Conservation (phyloP, 2,329 filamentous ascomycete genomes). For the Thielaviopsis cerberus region DNA sequence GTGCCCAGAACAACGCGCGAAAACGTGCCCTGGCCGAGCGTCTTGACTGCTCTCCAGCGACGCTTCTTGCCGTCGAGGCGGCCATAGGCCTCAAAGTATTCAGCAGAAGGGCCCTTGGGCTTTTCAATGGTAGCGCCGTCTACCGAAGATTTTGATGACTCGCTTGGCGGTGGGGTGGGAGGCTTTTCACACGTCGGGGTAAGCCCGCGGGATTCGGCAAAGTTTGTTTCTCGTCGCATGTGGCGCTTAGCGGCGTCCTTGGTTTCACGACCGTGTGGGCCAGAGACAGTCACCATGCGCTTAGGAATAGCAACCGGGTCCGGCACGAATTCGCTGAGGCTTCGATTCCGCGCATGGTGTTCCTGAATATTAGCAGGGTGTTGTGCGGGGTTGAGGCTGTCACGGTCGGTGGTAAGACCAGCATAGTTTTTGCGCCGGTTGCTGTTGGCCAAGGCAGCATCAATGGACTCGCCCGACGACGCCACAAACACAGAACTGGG, state of each 20-base stretch:
- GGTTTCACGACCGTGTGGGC: conserved; percentile 30
- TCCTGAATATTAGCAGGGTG: conserved; percentile 7
- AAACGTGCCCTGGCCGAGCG: conserved; percentile 84
- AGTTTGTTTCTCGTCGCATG: conserved; percentile 57
- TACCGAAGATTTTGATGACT: conserved; percentile 35
- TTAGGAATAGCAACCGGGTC: conserved; percentile 50
- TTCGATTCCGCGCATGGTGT: conserved; percentile 53
- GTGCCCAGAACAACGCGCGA: conserved; percentile 86
- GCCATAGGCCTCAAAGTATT: conserved; percentile 53
- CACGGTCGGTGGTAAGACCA: conserved; percentile 18
- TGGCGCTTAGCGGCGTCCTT: conserved; percentile 23
- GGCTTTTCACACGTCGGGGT: conserved; percentile 39
- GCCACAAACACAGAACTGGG: conserved; percentile 28
- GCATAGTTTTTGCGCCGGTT: conserved; percentile 40
- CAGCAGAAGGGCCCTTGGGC: conserved; percentile 25
- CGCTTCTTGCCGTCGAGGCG: conserved; percentile 50
- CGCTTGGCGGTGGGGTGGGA: conserved; percentile 69
- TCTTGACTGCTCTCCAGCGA: conserved; percentile 60
- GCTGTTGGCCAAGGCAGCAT: conserved; percentile 31
- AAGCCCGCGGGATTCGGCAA: conserved; percentile 62
- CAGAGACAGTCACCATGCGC: conserved; percentile 56
- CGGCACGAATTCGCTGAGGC: conserved; percentile 73
- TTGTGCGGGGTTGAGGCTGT: conserved; percentile 4
- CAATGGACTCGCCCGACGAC: conserved; percentile 32
- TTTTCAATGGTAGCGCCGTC: conserved; percentile 22